Conservation (phyloP, 371 early-diverging fungal species). For the Chytridiales sp. region DNA sequence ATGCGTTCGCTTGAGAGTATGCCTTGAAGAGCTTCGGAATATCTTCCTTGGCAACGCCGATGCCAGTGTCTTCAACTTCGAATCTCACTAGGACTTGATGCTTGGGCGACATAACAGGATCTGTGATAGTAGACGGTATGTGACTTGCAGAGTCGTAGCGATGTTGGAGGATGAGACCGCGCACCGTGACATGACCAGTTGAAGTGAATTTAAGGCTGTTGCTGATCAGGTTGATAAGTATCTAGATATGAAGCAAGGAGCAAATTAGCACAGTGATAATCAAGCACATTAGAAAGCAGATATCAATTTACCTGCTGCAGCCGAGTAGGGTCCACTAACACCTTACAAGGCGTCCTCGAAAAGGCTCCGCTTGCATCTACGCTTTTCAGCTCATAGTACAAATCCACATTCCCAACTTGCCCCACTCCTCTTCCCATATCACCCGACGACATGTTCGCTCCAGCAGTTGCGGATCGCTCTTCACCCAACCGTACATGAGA, state of each 20-base stretch:
- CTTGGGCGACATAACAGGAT: not conserved
- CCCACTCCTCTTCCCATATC: no score
- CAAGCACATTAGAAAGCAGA: not conserved
- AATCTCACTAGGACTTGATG: conserved; percentile 16
- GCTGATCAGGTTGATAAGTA: conserved; percentile 6
- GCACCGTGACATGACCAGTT: not conserved
- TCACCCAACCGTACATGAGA: no score
- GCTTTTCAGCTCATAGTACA: not conserved
- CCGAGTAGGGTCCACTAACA: conserved; percentile 8
- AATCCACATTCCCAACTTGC: no score
- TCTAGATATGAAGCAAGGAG: not conserved
- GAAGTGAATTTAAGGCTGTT: conserved; percentile 11
- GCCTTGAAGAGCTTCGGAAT: conserved; percentile 26
- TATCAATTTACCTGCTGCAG: conserved; percentile 4
- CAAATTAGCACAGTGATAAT: not conserved
- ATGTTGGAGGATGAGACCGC: conserved; percentile 1
- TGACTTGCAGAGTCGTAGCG: not conserved
- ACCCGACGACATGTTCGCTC: no score
- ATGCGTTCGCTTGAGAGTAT: conserved; percentile 22
- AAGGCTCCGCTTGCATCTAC: not conserved
- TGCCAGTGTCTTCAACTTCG: conserved; percentile 32
- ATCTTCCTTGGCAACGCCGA: conserved; percentile 14
- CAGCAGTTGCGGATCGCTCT: no score
- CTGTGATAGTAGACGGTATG: not conserved
- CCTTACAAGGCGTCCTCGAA: not conserved